phyloP scores from a whole-genome alignment of 257 asterid species.

The Paulownia fortunei region DNA sequence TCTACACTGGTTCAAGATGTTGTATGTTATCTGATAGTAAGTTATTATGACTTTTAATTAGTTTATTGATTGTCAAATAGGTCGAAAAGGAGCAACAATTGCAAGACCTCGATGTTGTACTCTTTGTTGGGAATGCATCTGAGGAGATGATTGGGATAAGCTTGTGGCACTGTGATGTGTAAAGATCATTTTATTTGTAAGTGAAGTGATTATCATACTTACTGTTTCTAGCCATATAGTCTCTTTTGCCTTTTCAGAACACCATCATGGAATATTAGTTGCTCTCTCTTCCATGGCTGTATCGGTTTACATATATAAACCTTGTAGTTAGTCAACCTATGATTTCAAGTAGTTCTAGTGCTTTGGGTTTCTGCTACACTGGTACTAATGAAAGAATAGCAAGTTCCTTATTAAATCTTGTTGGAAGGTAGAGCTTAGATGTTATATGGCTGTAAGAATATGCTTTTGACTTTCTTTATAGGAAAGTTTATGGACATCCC shows the following conservation, averaged over 20 bases:
- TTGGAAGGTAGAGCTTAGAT: neutral
- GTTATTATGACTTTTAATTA: neutral
- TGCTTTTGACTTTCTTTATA: neutral
- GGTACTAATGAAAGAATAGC: neutral
- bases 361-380: neutral
- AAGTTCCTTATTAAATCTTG: neutral
- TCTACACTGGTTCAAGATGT: neutral
- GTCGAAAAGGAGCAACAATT: slow-evolving; percentile 72
- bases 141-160: slow-evolving; percentile 84
- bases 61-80: slow-evolving; percentile 36
- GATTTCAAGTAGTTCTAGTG: neutral
- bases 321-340: neutral
- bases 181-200: slow-evolving; percentile 94
- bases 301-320: neutral
- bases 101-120: slow-evolving; percentile 87
- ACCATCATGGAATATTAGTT: neutral
- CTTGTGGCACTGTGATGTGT: slow-evolving; percentile 73
- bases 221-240: neutral
- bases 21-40: neutral
- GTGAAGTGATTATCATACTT: slow-evolving; percentile 33
- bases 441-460: neutral
- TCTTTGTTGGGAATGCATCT: slow-evolving; percentile 90
- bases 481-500: neutral
- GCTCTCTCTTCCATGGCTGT: slow-evolving; percentile 4
- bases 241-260: neutral